A percentile compares a stretch with the other conserved stretches of the same genome.
These are phyloP conservation scores for Pilasporangium apinafurcum DNA, from an alignment of 352 stramenopile genomes.

Conservation along the genomic window DNA sequence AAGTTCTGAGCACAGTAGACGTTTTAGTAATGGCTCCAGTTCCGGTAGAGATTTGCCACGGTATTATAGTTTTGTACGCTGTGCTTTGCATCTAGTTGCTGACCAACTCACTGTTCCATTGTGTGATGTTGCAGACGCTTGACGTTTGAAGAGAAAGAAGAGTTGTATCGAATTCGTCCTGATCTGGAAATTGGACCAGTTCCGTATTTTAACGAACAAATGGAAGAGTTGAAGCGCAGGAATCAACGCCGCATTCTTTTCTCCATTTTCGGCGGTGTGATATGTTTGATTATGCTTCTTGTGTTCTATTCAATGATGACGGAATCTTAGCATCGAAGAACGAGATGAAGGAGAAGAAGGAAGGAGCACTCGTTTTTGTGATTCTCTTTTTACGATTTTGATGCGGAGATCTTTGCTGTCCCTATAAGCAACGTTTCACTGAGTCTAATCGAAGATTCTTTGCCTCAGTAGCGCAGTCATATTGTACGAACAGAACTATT, in stretches of 20 bases:
- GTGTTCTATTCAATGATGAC: conserved; percentile 60
- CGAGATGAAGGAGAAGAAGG: too few species aligned
- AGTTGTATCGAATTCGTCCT: conserved; percentile 74
- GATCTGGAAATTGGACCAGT: conserved; percentile 68
- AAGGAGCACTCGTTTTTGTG: too few species aligned
- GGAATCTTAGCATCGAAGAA: too few species aligned
- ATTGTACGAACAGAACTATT: too few species aligned
- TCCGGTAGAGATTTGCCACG: conserved; percentile 30
- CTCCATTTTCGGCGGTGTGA: conserved; percentile 63
- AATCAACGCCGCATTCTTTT: conserved; percentile 69
- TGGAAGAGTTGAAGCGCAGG: conserved; percentile 39
- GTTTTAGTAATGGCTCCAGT: conserved; percentile 30
- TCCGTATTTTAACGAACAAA: conserved; percentile 54
- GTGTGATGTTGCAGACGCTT: conserved; percentile 30
- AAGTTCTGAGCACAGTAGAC: conserved; percentile 11
- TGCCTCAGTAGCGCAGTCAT: too few species aligned
- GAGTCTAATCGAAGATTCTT: too few species aligned
- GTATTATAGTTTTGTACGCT: conserved; percentile 13
- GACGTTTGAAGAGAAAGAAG: conserved; percentile 74
- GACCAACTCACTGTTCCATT: too few species aligned
- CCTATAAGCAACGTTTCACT: too few species aligned
- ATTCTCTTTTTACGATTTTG: too few species aligned
- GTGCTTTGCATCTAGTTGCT: conserved; percentile 6
- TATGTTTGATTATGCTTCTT: conserved; percentile 61
- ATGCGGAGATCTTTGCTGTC: too few species aligned